Percentiles rank a stretch among this genome's conserved stretches.
Evolutionary conservation across 371 early-diverging fungal species (phyloP).

Genomic region (Massospora cicadina): DNA sequence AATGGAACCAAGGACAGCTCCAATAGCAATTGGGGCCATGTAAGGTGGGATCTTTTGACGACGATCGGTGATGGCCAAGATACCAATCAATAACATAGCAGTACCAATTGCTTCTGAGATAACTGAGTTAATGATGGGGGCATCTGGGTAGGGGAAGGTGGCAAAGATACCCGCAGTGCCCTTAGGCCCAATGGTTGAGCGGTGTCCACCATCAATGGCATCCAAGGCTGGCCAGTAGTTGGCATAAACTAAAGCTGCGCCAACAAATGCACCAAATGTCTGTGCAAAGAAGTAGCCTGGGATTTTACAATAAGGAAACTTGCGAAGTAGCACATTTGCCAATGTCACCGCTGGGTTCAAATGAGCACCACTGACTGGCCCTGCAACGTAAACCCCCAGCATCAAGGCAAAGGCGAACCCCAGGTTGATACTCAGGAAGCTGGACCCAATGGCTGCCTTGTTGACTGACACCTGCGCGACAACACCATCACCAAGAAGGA

Average conservation of each 20-base stretch:
- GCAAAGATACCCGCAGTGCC: conserved; percentile 53
- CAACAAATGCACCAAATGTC: conserved; percentile 45
- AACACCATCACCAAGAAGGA: conserved; percentile 46
- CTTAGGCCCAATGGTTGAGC: conserved; percentile 16
- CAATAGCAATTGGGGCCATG: conserved; percentile 30
- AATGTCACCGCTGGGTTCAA: conserved; percentile 64
- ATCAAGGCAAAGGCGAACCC: conserved; percentile 38
- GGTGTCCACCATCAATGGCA: conserved; percentile 35
- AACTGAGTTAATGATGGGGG: conserved; percentile 36
- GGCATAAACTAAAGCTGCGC: conserved; percentile 44
- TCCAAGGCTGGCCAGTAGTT: conserved; percentile 26
- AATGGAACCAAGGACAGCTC: conserved; percentile 42
- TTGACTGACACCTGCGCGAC: conserved; percentile 27
- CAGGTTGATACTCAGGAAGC: conserved; percentile 27
- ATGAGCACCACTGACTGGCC: conserved; percentile 63
- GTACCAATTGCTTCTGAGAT: conserved; percentile 61
- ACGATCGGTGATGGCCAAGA: conserved; percentile 50
- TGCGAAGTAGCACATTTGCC: conserved; percentile 41
- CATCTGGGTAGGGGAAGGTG: conserved; percentile 35
- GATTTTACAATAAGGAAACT: conserved; percentile 41
- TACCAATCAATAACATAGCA: conserved; percentile 42
- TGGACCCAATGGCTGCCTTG: conserved; percentile 13
- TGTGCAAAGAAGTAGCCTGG: conserved; percentile 41
- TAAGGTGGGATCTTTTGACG: conserved; percentile 32
- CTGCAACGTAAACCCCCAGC: conserved; percentile 40